phyloP scores from a whole-genome alignment of 257 asterid genomes.

The Ilex aquifolium region DNA sequence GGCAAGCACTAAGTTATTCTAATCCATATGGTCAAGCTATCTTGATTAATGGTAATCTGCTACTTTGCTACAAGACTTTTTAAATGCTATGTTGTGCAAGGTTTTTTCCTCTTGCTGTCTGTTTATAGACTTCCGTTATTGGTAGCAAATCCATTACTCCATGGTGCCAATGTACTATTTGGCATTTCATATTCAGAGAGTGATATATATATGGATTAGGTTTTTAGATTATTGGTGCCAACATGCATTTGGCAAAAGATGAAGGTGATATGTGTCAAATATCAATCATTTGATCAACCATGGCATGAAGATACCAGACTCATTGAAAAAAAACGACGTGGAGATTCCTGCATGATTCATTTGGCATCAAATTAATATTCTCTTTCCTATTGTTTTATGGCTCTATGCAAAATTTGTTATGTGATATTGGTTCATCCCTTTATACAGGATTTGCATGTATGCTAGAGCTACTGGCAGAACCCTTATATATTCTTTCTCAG shows the following conservation, averaged over 20 bases:
- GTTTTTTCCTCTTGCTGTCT: background rate
- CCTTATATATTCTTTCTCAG: constrained; percentile 87
- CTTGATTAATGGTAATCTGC: constrained; percentile 64
- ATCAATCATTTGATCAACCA: background rate
- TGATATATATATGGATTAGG: background rate
- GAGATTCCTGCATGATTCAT: background rate
- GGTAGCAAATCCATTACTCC: too few species aligned
- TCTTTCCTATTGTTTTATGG: too few species aligned
- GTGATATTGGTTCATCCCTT: background rate
- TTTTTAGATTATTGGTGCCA: background rate
- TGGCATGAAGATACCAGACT: background rate
- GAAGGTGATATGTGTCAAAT: too few species aligned
- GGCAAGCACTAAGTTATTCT: constrained; percentile 67
- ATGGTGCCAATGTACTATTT: background rate
- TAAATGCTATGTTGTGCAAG: background rate
- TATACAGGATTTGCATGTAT: constrained; percentile 82
- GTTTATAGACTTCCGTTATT: background rate
- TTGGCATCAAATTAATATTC: background rate
- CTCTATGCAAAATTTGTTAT: background rate
- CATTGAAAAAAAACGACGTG: background rate
- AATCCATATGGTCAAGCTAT: constrained; percentile 83
- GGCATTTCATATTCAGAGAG: background rate
- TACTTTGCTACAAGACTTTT: constrained; percentile 3
- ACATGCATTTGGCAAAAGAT: background rate
- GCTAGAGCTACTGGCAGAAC: constrained; percentile 94